Conservation (phyloP, 2,329 filamentous ascomycete genomes). For the Microsporum ferrugineum region DNA sequence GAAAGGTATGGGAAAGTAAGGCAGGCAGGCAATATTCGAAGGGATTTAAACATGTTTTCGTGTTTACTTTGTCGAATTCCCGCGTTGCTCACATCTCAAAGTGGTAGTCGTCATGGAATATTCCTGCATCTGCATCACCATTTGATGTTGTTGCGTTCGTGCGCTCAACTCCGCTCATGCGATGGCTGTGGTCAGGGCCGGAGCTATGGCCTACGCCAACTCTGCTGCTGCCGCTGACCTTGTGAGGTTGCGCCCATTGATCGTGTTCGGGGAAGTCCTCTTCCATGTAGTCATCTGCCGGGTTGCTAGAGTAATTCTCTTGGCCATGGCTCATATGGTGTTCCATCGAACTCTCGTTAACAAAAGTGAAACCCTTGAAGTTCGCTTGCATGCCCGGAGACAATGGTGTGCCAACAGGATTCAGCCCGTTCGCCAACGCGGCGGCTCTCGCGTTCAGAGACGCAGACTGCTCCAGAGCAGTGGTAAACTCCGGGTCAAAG, state of each 20-base stretch:
- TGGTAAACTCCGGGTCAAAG: conserved; percentile 97
- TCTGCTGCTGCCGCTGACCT: not conserved
- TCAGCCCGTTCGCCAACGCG: conserved; percentile 65
- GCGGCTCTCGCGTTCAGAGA: conserved; percentile 87
- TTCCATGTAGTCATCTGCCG: conserved; percentile 31
- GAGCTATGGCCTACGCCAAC: not conserved
- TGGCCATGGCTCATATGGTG: conserved; percentile 46
- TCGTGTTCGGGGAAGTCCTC: conserved; percentile 8
- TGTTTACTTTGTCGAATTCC: not conserved
- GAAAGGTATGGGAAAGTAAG: not conserved
- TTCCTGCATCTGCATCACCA: conserved; percentile 28
- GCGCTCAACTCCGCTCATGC: conserved; percentile 36
- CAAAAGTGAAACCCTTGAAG: conserved; percentile 96
- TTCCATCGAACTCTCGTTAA: conserved; percentile 92
- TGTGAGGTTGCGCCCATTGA: not conserved
- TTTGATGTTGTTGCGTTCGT: conserved; percentile 15
- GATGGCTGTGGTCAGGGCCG: conserved; percentile 22
- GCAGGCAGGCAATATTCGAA: not conserved
- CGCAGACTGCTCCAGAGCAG: conserved; percentile 72
- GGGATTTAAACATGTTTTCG: not conserved
- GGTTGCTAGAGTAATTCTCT: conserved; percentile 23
- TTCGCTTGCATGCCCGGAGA: conserved; percentile 95
- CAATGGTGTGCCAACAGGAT: conserved; percentile 79
- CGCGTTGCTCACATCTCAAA: conserved; percentile 31
- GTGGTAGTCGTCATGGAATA: conserved; percentile 36